Percentiles rank a stretch among this genome's conserved stretches.
Conservation (phyloP, 2,329 filamentous ascomycete species). For the Fusarium tanahbumbuense region DNA sequence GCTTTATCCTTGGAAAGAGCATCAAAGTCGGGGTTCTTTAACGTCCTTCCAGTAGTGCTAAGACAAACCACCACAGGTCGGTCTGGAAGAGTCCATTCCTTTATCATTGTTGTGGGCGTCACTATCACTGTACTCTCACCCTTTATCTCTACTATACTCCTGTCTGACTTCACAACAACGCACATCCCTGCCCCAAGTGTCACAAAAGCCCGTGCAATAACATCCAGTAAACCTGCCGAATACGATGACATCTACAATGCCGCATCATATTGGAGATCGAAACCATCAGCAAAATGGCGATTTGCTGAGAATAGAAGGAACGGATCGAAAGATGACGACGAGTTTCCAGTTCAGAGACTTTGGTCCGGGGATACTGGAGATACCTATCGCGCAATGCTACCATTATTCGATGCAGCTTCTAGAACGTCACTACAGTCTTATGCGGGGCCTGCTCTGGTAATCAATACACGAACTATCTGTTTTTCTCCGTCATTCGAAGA, state of each 20-base stretch:
- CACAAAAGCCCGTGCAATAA: background rate
- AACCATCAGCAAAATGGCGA: constrained; percentile 13
- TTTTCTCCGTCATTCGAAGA: background rate
- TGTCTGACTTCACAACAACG: constrained; percentile 6
- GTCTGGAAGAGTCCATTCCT: background rate
- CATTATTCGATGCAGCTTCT: background rate
- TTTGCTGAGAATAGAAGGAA: background rate
- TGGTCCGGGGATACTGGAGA: constrained; percentile 3
- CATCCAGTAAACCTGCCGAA: too few relatives aligned
- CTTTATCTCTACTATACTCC: constrained; percentile 21
- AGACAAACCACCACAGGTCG: background rate
- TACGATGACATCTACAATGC: background rate
- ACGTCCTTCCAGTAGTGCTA: background rate
- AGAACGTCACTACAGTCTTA: constrained; percentile 3
- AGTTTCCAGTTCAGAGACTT: too few relatives aligned
- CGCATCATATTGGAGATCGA: background rate
- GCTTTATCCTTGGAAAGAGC: background rate
- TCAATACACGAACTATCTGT: background rate
- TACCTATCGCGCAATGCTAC: constrained; percentile 12
- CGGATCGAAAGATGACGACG: too few relatives aligned
- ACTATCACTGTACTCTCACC: background rate
- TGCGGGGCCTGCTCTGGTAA: background rate
- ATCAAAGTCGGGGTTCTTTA: background rate
- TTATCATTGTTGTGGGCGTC: background rate
- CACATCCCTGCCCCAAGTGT: background rate